Evolutionary conservation across 495 filamentous ascomycete species (phyloP).

Genomic region (Cairneyella variabilis): DNA sequence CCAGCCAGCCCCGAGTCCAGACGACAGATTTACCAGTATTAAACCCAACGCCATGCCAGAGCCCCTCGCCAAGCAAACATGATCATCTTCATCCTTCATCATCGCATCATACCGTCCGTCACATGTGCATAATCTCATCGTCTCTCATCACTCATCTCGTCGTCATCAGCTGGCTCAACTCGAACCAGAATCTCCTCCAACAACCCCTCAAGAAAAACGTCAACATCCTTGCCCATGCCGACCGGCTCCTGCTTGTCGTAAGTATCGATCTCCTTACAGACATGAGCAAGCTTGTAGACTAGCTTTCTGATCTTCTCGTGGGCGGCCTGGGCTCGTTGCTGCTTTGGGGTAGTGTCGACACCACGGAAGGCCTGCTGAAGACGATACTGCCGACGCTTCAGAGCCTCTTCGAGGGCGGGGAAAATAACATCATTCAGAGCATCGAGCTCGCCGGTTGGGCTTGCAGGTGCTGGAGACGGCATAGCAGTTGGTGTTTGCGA

Average conservation of each 20-base stretch:
- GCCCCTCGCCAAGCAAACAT: no score
- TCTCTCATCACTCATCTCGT: no score
- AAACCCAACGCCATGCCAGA: no score
- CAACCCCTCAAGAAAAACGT: constrained; percentile 83
- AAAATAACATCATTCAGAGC: constrained; percentile 65
- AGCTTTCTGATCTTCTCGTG: constrained; percentile 79
- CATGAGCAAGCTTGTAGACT: constrained; percentile 67
- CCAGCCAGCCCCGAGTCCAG: no score
- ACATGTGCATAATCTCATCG: no score
- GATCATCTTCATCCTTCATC: no score
- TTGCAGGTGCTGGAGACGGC: constrained; percentile 24
- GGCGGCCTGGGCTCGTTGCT: constrained; percentile 63
- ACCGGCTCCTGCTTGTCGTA: constrained; percentile 80
- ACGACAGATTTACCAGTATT: no score
- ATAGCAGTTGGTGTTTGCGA: constrained; percentile 26
- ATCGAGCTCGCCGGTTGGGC: constrained; percentile 26
- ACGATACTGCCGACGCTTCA: constrained; percentile 70
- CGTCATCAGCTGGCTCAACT: constrained; percentile 80
- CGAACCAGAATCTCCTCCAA: constrained; percentile 93
- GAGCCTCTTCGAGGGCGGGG: constrained; percentile 83
- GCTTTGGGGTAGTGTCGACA: constrained; percentile 39
- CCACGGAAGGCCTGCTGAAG: constrained; percentile 48
- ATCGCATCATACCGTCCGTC: no score
- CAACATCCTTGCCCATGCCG: constrained; percentile 85
- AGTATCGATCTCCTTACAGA: constrained; percentile 83